Percentiles rank a stretch among this genome's conserved stretches.
phyloP scores from a whole-genome alignment of 2,329 filamentous ascomycete genomes.

The Microcyclospora tardicrescens region DNA sequence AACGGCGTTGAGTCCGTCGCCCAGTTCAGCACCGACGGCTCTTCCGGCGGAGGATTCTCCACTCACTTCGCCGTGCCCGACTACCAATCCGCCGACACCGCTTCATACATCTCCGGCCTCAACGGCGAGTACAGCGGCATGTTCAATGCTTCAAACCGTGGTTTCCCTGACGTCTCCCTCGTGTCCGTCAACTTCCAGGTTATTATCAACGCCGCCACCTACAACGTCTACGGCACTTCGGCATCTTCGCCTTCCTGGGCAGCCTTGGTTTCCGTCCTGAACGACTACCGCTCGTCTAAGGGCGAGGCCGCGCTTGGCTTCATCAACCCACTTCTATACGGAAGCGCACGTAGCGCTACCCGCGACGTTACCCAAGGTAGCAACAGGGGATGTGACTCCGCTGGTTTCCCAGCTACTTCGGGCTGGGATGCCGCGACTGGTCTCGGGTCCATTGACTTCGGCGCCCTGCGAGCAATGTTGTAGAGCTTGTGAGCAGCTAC shows the following conservation, averaged over 20 bases:
- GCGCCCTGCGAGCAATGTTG: background rate
- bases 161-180: constrained; percentile 31
- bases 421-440: constrained; percentile 13
- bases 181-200: constrained; percentile 9
- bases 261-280: constrained; percentile 32
- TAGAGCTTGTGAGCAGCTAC: background rate
- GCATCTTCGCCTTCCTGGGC: constrained; percentile 37
- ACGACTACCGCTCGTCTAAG: constrained; percentile 20
- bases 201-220: constrained; percentile 25
- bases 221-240: constrained; percentile 35
- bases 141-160: constrained; percentile 37
- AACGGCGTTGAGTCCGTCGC: constrained; percentile 27
- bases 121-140: constrained; percentile 24
- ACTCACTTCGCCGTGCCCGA: constrained; percentile 27
- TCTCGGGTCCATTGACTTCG: background rate
- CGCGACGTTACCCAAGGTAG: constrained; percentile 22
- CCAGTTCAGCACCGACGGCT: constrained; percentile 36
- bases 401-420: constrained; percentile 13
- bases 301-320: constrained; percentile 28
- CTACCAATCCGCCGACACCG: constrained; percentile 28
- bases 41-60: constrained; percentile 20
- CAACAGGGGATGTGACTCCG: constrained; percentile 24
- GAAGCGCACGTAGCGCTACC: constrained; percentile 24
- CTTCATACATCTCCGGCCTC: constrained; percentile 25
- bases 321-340: constrained; percentile 30